These are phyloP conservation scores for Phragmites australis DNA, from an alignment of 176 grass and related monocot species.

Conservation along the genomic window DNA sequence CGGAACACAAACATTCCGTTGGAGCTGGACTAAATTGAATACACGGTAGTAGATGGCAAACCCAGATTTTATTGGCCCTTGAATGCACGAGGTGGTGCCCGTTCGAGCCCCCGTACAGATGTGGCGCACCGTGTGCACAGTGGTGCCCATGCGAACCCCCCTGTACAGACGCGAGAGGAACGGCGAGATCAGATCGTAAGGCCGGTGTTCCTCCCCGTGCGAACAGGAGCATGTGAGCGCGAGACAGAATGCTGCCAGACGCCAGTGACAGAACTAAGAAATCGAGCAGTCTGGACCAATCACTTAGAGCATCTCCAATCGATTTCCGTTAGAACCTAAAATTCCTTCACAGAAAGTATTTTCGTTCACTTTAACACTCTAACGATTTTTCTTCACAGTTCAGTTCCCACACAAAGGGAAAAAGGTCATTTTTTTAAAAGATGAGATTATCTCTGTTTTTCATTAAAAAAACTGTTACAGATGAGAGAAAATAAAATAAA, in stretches of 20 bases:
- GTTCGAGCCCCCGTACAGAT: neutral
- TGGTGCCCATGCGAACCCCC: neutral
- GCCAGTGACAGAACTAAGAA: neutral
- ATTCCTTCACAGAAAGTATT: too few species aligned
- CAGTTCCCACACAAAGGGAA: too few species aligned
- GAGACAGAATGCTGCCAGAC: neutral
- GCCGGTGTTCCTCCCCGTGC: neutral
- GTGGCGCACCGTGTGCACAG: neutral
- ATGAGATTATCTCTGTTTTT: too few species aligned
- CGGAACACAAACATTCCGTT: neutral
- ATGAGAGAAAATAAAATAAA: too few species aligned
- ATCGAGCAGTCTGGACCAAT: neutral
- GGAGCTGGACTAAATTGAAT: neutral
- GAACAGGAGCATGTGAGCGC: constrained; percentile 16
- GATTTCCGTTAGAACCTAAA: too few species aligned
- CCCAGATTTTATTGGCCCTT: constrained; percentile 21
- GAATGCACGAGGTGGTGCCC: constrained; percentile 24
- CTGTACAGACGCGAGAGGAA: neutral
- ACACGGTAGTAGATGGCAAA: neutral
- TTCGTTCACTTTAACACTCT: too few species aligned
- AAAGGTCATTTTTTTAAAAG: too few species aligned
- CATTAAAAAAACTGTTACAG: too few species aligned
- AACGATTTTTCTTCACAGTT: too few species aligned
- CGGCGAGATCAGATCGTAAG: neutral
- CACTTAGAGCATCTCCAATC: too few species aligned